Conservation (phyloP, 139 green algal genomes). For the Micractinium conductrix region DNA sequence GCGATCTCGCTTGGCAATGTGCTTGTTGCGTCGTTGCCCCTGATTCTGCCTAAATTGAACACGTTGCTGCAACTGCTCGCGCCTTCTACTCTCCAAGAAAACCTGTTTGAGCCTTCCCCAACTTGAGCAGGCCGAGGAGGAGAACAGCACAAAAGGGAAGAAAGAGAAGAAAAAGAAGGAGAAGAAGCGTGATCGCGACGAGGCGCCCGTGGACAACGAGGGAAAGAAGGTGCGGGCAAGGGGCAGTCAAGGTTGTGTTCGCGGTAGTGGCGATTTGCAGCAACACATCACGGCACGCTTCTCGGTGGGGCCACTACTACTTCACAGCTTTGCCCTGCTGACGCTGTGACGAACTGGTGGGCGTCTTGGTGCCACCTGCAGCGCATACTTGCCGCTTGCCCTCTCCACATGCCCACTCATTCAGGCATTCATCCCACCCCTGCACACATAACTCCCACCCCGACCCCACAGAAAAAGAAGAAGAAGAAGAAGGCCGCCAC, state of each 20-base stretch:
- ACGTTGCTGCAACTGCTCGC: not conserved
- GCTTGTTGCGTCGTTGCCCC: not conserved
- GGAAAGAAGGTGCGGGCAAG: not conserved
- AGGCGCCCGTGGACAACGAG: slow-evolving; percentile 47
- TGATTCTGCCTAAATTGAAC: not conserved
- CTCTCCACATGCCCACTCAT: too few relatives aligned
- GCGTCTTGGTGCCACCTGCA: too few relatives aligned
- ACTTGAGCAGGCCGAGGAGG: slow-evolving; percentile 45
- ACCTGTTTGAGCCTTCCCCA: not conserved
- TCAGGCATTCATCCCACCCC: too few relatives aligned
- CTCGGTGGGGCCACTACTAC: too few relatives aligned
- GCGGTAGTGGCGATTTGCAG: too few relatives aligned
- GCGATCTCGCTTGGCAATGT: not conserved
- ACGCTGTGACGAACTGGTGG: too few relatives aligned
- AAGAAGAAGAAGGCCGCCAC: too few relatives aligned
- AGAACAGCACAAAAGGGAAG: slow-evolving; percentile 35
- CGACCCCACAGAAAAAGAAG: too few relatives aligned
- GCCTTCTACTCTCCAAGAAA: not conserved
- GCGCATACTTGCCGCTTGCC: too few relatives aligned
- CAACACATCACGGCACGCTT: too few relatives aligned
- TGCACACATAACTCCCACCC: too few relatives aligned
- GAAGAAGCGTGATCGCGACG: not conserved
- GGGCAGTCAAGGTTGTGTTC: not conserved
- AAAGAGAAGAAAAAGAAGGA: slow-evolving; percentile 53
- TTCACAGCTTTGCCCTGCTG: too few relatives aligned